Evolutionary conservation across 352 stramenopile species (phyloP).

Genomic region (Globisporangium cylindrosporum): DNA sequence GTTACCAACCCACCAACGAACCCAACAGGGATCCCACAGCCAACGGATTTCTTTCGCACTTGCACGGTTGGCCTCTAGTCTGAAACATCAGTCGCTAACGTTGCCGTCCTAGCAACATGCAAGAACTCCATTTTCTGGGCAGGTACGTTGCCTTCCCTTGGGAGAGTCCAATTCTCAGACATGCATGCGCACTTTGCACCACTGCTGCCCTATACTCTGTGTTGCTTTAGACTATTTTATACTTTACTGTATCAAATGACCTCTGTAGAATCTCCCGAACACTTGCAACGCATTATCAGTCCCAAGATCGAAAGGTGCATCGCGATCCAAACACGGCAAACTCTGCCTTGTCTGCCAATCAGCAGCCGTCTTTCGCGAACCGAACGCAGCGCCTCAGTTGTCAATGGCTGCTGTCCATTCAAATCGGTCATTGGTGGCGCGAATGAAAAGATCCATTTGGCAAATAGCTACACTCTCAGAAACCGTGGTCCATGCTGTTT

Average conservation of each 20-base stretch:
- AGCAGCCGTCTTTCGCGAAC: neutral
- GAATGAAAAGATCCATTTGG: neutral
- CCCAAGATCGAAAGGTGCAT: neutral
- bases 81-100: neutral
- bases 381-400: neutral
- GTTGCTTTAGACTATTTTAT: neutral
- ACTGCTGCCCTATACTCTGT: too few species aligned
- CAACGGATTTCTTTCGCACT: neutral
- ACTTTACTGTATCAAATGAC: neutral
- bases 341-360: neutral
- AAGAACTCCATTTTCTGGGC: neutral
- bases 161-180: too few species aligned
- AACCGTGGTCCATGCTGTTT: too few species aligned
- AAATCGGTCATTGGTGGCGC: neutral
- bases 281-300: neutral
- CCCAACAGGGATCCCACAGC: neutral
- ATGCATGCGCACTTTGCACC: neutral
- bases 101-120: neutral
- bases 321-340: neutral
- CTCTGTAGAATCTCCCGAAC: neutral
- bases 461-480: neutral
- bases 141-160: neutral
- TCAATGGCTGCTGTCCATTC: neutral
- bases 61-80: neutral
- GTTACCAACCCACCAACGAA: neutral